phyloP scores from a whole-genome alignment of 768 basidiomycete species.

The Pleurotus citrinopileatus region DNA sequence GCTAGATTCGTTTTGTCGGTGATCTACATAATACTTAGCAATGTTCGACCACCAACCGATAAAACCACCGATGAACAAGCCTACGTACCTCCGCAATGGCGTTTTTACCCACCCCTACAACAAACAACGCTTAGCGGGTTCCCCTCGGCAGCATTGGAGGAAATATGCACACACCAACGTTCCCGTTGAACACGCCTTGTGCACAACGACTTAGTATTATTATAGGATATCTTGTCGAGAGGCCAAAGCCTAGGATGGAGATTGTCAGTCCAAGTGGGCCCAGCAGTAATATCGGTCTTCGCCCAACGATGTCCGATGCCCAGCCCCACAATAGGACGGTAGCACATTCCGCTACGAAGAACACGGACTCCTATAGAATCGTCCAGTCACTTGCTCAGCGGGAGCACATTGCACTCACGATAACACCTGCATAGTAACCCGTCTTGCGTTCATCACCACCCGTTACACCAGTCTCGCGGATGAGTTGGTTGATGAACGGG shows the following conservation, averaged over 20 bases:
- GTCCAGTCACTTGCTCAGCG: no score
- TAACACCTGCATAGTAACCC: constrained; percentile 28
- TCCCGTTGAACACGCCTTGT: constrained; percentile 14
- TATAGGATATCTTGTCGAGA: constrained; percentile 24
- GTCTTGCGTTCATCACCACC: constrained; percentile 23
- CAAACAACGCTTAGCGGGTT: no score
- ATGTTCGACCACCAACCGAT: no score
- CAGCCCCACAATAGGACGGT: constrained; percentile 31
- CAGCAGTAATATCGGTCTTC: constrained; percentile 29
- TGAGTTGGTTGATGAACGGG: constrained; percentile 37
- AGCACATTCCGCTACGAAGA: constrained; percentile 31
- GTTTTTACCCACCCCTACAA: constrained; percentile 3
- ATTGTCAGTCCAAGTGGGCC: constrained; percentile 30
- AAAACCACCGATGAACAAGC: no score
- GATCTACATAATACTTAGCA: no score
- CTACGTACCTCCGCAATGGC: neutral
- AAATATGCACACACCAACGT: constrained; percentile 44
- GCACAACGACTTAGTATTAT: constrained; percentile 1
- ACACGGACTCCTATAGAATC: constrained; percentile 28
- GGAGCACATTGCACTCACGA: constrained; percentile 16
- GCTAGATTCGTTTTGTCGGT: constrained; percentile 49
- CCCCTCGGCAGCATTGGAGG: neutral
- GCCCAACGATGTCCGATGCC: constrained; percentile 32
- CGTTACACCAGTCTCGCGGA: constrained; percentile 25
- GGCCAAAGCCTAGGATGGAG: constrained; percentile 31